Conservation (phyloP, 1,284 basidiomycete genomes). For the Microbotryum intermedium region DNA sequence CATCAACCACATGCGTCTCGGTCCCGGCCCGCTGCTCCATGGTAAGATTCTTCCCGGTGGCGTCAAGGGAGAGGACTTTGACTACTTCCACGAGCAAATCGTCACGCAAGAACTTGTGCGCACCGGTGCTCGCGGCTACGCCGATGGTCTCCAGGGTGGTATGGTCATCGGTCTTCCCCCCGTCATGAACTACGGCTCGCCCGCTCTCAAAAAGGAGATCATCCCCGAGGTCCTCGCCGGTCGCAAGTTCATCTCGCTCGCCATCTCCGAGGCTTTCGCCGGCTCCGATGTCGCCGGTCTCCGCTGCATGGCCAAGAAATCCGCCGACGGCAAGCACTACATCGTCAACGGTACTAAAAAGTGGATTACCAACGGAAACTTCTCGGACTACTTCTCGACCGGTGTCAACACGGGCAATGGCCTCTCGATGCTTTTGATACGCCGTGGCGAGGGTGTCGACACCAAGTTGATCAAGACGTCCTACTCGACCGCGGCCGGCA, state of each 20-base stretch:
- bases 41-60: slow-evolving; percentile 73
- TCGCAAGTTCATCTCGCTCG: slow-evolving; percentile 72
- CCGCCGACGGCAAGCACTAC: slow-evolving; percentile 66
- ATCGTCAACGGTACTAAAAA: slow-evolving; percentile 55
- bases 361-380: slow-evolving; percentile 39
- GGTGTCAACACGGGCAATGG: slow-evolving; percentile 52
- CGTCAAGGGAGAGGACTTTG: slow-evolving; percentile 80
- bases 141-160: slow-evolving; percentile 11
- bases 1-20: slow-evolving; percentile 81
- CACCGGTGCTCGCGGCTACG: slow-evolving; percentile 64
- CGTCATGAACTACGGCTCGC: slow-evolving; percentile 69
- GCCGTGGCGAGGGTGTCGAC: slow-evolving; percentile 52
- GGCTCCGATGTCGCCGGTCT: slow-evolving; percentile 39
- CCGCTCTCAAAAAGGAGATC: slow-evolving; percentile 65
- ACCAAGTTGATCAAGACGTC: slow-evolving; percentile 79
- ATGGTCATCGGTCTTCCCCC: slow-evolving; percentile 42
- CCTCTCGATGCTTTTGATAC: slow-evolving; percentile 67
- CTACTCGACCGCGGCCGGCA: slow-evolving; percentile 55
- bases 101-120: slow-evolving; percentile 78
- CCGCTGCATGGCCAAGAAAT: slow-evolving; percentile 69
- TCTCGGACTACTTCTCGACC: slow-evolving; percentile 27
- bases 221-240: slow-evolving; percentile 71
- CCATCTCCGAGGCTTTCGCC: slow-evolving; percentile 83
- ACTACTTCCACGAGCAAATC: slow-evolving; percentile 75
- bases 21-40: slow-evolving; percentile 65